Base-by-base conservation (phyloP, 2,329 filamentous ascomycete species). In the Microascus cirrosus region DNA sequence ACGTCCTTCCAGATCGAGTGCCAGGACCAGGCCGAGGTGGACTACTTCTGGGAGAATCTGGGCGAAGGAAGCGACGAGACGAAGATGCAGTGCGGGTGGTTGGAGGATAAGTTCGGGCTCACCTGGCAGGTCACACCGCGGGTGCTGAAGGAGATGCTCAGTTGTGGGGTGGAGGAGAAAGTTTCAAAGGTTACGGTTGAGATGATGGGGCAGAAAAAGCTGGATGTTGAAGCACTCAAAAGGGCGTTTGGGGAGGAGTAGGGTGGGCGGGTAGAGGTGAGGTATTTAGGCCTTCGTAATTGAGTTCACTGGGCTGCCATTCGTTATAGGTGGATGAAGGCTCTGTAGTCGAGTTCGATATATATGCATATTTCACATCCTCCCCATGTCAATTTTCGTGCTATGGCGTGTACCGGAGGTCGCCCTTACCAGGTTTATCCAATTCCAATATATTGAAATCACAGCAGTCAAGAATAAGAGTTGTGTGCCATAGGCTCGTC, bases 41-140 rank as follows among this genome's bases (percentile, higher is more conserved):
- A 79, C 59, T 69, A 75, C 61, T 77, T 73, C 63, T 79, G 73
- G 73, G 68, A 67, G 13, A 72, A 68, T 65, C 67, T 79, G 28
- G 60, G 66, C 10, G 70, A 72, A 54, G 74, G 71, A 3, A 73
- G 71, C 1, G 70, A 74, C 54, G 63, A 64, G 60, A 60, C 64
- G 8, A 68, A 66, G 57, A 67, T 71, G 62, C 64, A 68, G 58
- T 77, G 76, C 60, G 74, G 75, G 2, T 78, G 75, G 76, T 53
- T 77, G 50, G 67, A 63, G 5, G 76, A 79, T 62, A 71, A 69
- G 65, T 78, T 70, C 62, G 76, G 76, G 3, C 64, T 78, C 12
- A 62, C 65, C 13, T 79, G 77, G 76, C 77, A 79, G 68, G 66
- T 79, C 36, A 65, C 74, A 50, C 75, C 76, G 4, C 69, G 60